Base-by-base conservation (phyloP, 305 asterid genomes). In the Fraxinus baroniana region DNA sequence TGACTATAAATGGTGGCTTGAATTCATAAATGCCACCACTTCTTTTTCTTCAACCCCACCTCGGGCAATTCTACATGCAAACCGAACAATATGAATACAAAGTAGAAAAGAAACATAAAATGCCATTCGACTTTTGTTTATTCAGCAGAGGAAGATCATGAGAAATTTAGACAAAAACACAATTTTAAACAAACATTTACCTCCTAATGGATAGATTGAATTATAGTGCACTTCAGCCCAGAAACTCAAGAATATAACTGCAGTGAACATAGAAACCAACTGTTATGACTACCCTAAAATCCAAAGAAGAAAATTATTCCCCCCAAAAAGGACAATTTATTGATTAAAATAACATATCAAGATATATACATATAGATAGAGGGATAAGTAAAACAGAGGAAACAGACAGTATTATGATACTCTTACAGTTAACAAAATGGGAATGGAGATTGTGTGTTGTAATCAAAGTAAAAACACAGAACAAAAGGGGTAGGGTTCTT, bases 201-300 rank as follows among this genome's bases (percentile, higher is more conserved):
- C 99, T 90, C 94, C 98, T 24, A 81, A 83, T 46, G 98, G 99
- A 85, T 95, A 95, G 78, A 95, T 93, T 46, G 99, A 95, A 83
- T 95, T 95, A 49, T 95, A 95, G 82, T 95, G 99, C 80, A 95
- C 98, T 87, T 94, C 97, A 0, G 98, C 97, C 98, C 98, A 94
- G 87, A 92, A 95, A 92, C 99, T 95, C 94, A 95, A 91, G 90
- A 89, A 90, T 87, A 94, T 90, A 76, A 84, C 98, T 95, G 98
- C 95, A 89, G 55, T 22, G 46, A 76, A 86, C 74, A 26, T 68
- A 13, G 74, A n/a, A 12, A 68, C 37, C 22, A 68, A 28, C 30
- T 68, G 33, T 68, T 13, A 68, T 1, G 7, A 68, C 74, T 28
- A 10, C 39, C 39, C 20, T 13, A 12, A 26, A 22, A 28, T 68